These are phyloP conservation scores for Schwanniomyces occidentalis DNA, from an alignment of 805 yeast genomes.

Conservation along the genomic window DNA sequence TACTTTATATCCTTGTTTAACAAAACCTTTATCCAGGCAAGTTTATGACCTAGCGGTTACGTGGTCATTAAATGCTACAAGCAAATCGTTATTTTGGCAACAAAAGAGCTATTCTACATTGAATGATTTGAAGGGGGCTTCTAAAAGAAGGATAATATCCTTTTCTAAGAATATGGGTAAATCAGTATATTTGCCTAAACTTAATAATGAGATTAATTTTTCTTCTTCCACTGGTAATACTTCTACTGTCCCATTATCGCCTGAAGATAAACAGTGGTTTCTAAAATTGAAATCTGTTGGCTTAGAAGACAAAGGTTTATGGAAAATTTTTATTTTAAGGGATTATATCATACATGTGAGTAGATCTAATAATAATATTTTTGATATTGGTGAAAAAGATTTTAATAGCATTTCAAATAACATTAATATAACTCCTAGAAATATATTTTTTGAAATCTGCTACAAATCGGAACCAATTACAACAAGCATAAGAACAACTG, in stretches of 20 bases:
- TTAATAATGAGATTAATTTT: slow-evolving; percentile 8
- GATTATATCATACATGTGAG: slow-evolving; percentile 66
- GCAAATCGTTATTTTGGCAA: slow-evolving; percentile 79
- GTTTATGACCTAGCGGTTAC: slow-evolving; percentile 61
- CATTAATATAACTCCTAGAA: slow-evolving; percentile 27
- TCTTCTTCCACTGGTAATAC: slow-evolving; percentile 3
- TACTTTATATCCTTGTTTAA: slow-evolving; percentile 63
- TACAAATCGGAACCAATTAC: slow-evolving; percentile 38
- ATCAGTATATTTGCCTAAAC: slow-evolving; percentile 31
- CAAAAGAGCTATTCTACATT: slow-evolving; percentile 26
- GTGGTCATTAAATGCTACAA: slow-evolving; percentile 69
- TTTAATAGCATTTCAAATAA: slow-evolving; percentile 5
- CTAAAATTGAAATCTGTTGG: slow-evolving; percentile 73
- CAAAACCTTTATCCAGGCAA: slow-evolving; percentile 64
- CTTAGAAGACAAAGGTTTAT: slow-evolving; percentile 64
- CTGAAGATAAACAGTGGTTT: slow-evolving; percentile 73
- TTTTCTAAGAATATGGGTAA: slow-evolving; percentile 37
- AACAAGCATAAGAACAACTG: slow-evolving; percentile 6
- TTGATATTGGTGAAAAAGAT: slow-evolving; percentile 3
- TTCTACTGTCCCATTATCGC: slow-evolving; percentile 42
- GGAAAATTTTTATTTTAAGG: slow-evolving; percentile 78
- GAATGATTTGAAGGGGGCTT: slow-evolving; percentile 15
- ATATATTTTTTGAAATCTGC: slow-evolving; percentile 37
- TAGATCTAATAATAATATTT: slow-evolving; percentile 16
- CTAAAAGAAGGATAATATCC: slow-evolving; percentile 20